Conservation (phyloP, 1,284 basidiomycete species). For the Cronartium quercuum region DNA sequence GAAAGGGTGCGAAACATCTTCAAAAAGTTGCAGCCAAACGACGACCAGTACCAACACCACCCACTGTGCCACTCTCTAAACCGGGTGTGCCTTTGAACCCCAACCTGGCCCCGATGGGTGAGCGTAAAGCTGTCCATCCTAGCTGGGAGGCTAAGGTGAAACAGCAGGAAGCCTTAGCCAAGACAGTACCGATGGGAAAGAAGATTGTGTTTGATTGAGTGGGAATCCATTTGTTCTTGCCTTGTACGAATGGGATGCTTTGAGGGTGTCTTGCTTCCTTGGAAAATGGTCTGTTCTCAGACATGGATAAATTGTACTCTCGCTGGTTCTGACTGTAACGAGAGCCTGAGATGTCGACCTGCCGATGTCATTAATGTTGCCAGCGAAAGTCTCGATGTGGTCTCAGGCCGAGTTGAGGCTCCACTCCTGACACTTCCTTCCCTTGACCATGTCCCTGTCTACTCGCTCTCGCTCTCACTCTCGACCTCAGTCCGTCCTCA, state of each 20-base stretch:
- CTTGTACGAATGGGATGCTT: neutral
- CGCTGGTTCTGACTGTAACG: neutral
- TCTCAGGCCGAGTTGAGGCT: neutral
- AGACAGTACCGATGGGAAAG: constrained; percentile 6
- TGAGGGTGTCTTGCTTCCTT: neutral
- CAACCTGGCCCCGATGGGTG: constrained; percentile 39
- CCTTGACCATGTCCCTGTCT: neutral
- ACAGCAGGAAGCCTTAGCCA: constrained; percentile 57
- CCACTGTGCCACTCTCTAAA: neutral
- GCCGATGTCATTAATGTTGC: neutral
- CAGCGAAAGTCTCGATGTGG: no score
- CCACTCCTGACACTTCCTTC: neutral
- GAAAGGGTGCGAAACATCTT: constrained; percentile 81
- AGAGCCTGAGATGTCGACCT: neutral
- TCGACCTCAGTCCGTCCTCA: neutral
- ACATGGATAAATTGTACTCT: no score
- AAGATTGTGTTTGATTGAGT: constrained; percentile 32
- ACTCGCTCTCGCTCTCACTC: no score
- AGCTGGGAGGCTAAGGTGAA: constrained; percentile 86
- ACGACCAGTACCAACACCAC: neutral
- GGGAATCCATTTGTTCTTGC: neutral
- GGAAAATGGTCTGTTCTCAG: neutral
- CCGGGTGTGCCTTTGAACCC: neutral
- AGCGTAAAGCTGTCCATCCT: constrained; percentile 64
- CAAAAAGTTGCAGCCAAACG: constrained; percentile 39